phyloP scores from a whole-genome alignment of 345 rosid genomes.

The Moringa oleifera region DNA sequence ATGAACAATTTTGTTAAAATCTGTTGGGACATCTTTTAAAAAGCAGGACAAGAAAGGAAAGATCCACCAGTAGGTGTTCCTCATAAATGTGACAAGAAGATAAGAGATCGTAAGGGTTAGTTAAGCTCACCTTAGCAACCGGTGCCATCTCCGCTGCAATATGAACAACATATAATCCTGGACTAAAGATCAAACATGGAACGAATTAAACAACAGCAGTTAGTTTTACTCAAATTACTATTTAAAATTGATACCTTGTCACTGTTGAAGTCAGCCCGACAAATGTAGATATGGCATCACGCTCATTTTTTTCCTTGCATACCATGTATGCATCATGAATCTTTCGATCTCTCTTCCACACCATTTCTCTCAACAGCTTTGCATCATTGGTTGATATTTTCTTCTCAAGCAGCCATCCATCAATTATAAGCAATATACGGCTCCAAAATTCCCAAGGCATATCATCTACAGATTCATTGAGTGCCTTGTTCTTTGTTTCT shows the following conservation, averaged over 20 bases:
- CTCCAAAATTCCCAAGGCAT: slow-evolving; percentile 96
- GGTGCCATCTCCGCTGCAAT: slow-evolving; percentile 99
- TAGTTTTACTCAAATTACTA: slow-evolving; percentile 4
- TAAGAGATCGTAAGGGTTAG: background rate
- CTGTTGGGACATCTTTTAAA: too few species aligned
- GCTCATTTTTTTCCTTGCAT: slow-evolving; percentile 64
- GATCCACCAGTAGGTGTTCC: background rate
- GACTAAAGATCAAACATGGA: slow-evolving; percentile 52
- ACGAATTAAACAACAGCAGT: slow-evolving; percentile 23
- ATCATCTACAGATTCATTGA: slow-evolving; percentile 64
- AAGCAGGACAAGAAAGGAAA: too few species aligned
- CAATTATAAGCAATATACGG: slow-evolving; percentile 66
- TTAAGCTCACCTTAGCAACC: slow-evolving; percentile 81
- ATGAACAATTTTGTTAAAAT: too few species aligned
- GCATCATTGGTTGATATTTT: slow-evolving; percentile 64
- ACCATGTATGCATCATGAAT: slow-evolving; percentile 54
- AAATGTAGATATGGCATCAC: slow-evolving; percentile 55
- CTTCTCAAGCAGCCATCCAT: slow-evolving; percentile 94
- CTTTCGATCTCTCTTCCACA: slow-evolving; percentile 68
- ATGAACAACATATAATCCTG: slow-evolving; percentile 79
- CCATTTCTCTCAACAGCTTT: slow-evolving; percentile 69
- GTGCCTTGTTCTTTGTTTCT: slow-evolving; percentile 64
- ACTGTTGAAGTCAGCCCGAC: slow-evolving; percentile 54
- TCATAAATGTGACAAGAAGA: background rate
- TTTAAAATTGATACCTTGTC: slow-evolving; percentile 42